Conservation (phyloP, 2,329 filamentous ascomycete species). For the Cyphellophora attinorum region DNA sequence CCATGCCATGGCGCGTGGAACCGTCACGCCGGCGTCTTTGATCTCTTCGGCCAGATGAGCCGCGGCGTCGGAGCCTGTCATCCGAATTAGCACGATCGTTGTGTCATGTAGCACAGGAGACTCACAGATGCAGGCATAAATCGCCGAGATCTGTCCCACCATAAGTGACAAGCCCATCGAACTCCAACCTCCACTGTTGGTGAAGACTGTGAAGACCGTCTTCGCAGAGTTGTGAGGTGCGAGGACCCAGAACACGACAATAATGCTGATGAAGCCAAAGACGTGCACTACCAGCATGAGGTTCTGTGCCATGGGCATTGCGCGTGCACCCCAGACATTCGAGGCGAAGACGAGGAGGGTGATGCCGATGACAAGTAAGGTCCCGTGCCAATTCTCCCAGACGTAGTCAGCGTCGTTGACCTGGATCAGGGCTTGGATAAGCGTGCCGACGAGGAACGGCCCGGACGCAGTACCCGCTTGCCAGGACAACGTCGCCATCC, state of each 20-base stretch:
- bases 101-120: too few relatives aligned
- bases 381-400: slow-evolving; percentile 38
- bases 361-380: slow-evolving; percentile 38
- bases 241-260: slow-evolving; percentile 24
- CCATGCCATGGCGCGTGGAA: slow-evolving; percentile 35
- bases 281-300: slow-evolving; percentile 28
- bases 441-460: slow-evolving; percentile 37
- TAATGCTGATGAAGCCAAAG: slow-evolving; percentile 26
- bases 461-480: slow-evolving; percentile 40
- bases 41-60: slow-evolving; percentile 40
- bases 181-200: slow-evolving; percentile 29
- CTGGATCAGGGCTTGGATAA: slow-evolving; percentile 36
- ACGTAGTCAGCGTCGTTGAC: slow-evolving; percentile 32
- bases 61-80: slow-evolving; percentile 16
- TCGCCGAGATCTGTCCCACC: slow-evolving; percentile 27
- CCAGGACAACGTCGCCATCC: slow-evolving; percentile 42
- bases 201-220: slow-evolving; percentile 28
- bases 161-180: slow-evolving; percentile 25
- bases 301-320: slow-evolving; percentile 29
- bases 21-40: slow-evolving; percentile 33
- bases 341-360: slow-evolving; percentile 32
- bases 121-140: slow-evolving; percentile 22
- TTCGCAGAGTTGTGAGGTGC: slow-evolving; percentile 21
- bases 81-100: slow-evolving; percentile 1
- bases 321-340: slow-evolving; percentile 27